Percentiles rank a stretch among this genome's conserved stretches.
phyloP scores from a whole-genome alignment of 768 basidiomycete species.

The Pleurotus ostreatus region DNA sequence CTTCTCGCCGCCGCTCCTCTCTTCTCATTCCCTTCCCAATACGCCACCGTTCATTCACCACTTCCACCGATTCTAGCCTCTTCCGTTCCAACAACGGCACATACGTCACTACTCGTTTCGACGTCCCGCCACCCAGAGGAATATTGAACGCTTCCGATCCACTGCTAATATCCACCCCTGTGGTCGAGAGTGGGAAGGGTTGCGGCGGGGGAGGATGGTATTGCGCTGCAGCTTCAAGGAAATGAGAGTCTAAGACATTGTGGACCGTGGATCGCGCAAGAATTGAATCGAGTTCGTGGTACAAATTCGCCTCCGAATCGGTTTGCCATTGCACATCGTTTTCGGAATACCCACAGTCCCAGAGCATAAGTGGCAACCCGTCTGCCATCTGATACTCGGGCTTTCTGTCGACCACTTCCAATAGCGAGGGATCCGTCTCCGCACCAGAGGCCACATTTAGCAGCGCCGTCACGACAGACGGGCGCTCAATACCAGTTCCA shows the following conservation, averaged over 20 bases:
- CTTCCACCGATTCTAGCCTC: slow-evolving; percentile 66
- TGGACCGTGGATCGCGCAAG: slow-evolving; percentile 62
- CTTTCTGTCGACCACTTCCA: slow-evolving; percentile 60
- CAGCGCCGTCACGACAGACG: slow-evolving; percentile 64
- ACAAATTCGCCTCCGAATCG: slow-evolving; percentile 30
- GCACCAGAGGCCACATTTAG: slow-evolving; percentile 54
- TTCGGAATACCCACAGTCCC: slow-evolving; percentile 78
- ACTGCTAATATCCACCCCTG: slow-evolving; percentile 5
- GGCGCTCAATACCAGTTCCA: slow-evolving; percentile 74
- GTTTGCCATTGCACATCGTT: slow-evolving; percentile 72
- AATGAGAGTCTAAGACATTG: slow-evolving; percentile 61
- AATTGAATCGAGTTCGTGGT: slow-evolving; percentile 49
- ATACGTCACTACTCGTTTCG: slow-evolving; percentile 59
- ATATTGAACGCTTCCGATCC: slow-evolving; percentile 30
- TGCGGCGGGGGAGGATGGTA: slow-evolving; percentile 43
- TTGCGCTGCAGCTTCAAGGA: slow-evolving; percentile 49
- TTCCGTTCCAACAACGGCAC: slow-evolving; percentile 62
- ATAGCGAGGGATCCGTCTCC: slow-evolving; percentile 27
- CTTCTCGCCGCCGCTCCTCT: slow-evolving; percentile 28
- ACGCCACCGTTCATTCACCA: slow-evolving; percentile 77
- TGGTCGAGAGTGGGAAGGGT: slow-evolving; percentile 29
- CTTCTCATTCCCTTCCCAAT: slow-evolving; percentile 55
- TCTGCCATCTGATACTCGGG: slow-evolving; percentile 95
- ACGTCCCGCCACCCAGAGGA: slow-evolving; percentile 72
- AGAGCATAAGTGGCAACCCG: slow-evolving; percentile 84